These are phyloP conservation scores for Dovyalis caffra DNA, from an alignment of 345 rosid genomes.

Conservation along the genomic window DNA sequence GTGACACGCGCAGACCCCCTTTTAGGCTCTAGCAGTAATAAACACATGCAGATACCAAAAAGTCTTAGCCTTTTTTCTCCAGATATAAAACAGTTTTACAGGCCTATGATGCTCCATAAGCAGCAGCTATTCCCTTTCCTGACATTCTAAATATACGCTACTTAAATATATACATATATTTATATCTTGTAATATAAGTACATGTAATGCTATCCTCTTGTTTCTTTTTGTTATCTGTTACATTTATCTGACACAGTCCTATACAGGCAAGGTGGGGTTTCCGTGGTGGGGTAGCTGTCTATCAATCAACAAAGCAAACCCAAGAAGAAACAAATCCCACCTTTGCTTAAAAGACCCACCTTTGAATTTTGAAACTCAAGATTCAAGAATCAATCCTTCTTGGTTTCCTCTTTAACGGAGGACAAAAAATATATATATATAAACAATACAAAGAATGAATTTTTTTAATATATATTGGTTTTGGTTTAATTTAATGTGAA, in stretches of 20 bases:
- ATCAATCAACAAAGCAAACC: constrained; percentile 16
- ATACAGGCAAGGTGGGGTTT: neutral
- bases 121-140: constrained; percentile 28
- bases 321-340: constrained; percentile 21
- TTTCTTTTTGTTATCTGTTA: constrained; percentile 7
- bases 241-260: constrained; percentile 11
- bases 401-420: constrained; percentile 36
- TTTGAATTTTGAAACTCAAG: constrained; percentile 39
- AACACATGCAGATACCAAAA: constrained; percentile 19
- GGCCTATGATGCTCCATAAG: constrained; percentile 26
- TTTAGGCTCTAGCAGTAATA: constrained; percentile 29
- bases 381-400: constrained; percentile 7
- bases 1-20: constrained; percentile 8
- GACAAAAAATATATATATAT: neutral
- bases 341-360: constrained; percentile 40
- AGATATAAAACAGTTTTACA: constrained; percentile 13
- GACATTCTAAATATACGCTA: constrained; percentile 49
- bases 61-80: neutral
- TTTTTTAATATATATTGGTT: neutral
- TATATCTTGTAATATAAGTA: neutral
- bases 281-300: constrained; percentile 14
- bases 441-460: neutral
- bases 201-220: neutral
- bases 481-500: neutral
- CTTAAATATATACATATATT: constrained; percentile 7